phyloP scores from a whole-genome alignment of 1,284 basidiomycete species.

The Limonomyces culmigenus region DNA sequence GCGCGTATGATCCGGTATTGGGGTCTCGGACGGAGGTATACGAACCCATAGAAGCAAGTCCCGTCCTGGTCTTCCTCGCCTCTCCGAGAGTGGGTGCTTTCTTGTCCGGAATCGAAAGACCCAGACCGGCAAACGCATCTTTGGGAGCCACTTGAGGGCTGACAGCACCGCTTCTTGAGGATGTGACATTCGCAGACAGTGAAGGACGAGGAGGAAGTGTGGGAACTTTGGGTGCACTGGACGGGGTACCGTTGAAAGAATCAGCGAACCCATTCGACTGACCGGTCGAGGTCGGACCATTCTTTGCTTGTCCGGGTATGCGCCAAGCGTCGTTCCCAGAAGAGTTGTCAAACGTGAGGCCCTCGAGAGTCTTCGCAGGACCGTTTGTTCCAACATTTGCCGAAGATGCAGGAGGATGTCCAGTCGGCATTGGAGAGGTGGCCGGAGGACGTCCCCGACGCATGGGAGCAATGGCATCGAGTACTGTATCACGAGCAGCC shows the following conservation, averaged over 20 bases:
- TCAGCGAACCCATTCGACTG: too few relatives aligned
- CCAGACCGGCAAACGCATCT: constrained; percentile 67
- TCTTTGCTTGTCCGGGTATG: too few relatives aligned
- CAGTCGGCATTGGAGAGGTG: constrained; percentile 1
- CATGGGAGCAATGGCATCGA: constrained; percentile 65
- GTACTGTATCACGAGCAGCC: constrained; percentile 53
- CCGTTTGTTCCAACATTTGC: too few relatives aligned
- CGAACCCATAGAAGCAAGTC: constrained; percentile 30
- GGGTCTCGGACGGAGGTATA: constrained; percentile 6
- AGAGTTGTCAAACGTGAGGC: not conserved
- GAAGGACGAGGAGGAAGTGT: too few relatives aligned
- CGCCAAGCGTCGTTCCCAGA: too few relatives aligned
- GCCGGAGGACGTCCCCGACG: constrained; percentile 46
- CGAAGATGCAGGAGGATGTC: too few relatives aligned
- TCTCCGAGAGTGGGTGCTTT: constrained; percentile 55
- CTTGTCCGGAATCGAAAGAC: constrained; percentile 24
- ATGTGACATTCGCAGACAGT: too few relatives aligned
- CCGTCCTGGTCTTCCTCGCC: constrained; percentile 51
- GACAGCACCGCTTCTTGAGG: too few relatives aligned
- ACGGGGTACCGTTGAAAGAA: too few relatives aligned
- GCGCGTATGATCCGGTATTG: not conserved
- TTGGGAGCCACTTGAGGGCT: constrained; percentile 21
- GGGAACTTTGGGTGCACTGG: too few relatives aligned
- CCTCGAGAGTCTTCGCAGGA: not conserved
- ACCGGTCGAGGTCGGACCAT: too few relatives aligned